Evolutionary conservation across 257 asterid species (phyloP), one percentile per base, ranked within the genome.

Genomic region (Nicotiana undulata): DNA sequence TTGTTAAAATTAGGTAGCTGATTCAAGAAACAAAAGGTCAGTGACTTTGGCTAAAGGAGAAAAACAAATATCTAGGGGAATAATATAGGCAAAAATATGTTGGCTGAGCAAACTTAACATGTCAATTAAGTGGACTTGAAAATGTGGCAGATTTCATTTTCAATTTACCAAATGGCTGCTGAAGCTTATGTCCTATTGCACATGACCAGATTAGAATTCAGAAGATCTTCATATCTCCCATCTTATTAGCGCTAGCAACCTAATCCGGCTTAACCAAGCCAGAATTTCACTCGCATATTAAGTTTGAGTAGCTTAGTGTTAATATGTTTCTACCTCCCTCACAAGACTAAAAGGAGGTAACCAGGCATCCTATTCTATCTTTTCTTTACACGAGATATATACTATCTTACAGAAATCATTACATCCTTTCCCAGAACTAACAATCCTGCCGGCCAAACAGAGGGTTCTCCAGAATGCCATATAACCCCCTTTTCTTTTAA

Each of bases 1-100:
- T 96, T 76, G 97, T 94, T 91, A 92, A 55, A 77, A 90, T 88
- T 81, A 96, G 98, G 89, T 91, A 96, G 91, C 99, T 96, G 94
- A 76, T 77, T 63, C 85, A 86, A 29, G 61, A 82, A 79, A 79
- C 60, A 81, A 67, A 76, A 80, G 72, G 26, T 6, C 58, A 22
- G 53, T 49, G 60, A 77, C 34, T 26, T 49, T 16, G 20, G 61
- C 24, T 49, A 49, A 29, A 74, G 61, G 78, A 3, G 8, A 15
- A 49, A 24, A 4, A 46, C 5, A 24, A 72, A 52, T 15, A 74
- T 49, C 68, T 11, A 12, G 16, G 37, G 78, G 78, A 46, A 46
- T 72, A 46, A 72, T 49, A 74, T 49, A 22, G 16, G 79, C 61
- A 74, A 8, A 24, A 74, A 49, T 46, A 26, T 32, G 51, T 32